Conservation (phyloP, 768 basidiomycete species). For the Gloeostereum incarnatum region DNA sequence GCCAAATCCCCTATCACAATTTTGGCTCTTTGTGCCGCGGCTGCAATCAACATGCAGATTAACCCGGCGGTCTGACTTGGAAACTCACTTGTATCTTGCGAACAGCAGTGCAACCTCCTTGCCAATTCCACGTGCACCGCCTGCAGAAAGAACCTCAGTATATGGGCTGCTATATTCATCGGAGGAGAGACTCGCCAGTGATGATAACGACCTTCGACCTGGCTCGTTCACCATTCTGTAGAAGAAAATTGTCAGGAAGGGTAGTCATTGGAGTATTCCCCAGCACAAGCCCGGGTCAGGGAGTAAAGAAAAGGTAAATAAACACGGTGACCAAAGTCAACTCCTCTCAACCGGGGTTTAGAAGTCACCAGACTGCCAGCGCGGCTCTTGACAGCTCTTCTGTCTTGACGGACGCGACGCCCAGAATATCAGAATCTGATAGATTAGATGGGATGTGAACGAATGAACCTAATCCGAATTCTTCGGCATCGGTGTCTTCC, state of each 20-base stretch:
- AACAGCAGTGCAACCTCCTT: constrained; percentile 15
- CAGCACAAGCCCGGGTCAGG: no score
- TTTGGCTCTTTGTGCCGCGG: constrained; percentile 15
- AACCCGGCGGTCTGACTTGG: background rate
- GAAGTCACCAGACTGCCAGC: no score
- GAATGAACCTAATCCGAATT: background rate
- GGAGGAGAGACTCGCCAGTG: constrained; percentile 10
- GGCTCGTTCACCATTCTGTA: constrained; percentile 9
- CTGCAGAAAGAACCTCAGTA: constrained; percentile 6
- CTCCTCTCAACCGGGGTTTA: no score
- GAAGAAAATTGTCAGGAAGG: constrained; percentile 15
- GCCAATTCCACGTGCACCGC: constrained; percentile 16
- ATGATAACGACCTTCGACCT: constrained; percentile 17
- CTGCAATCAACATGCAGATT: background rate
- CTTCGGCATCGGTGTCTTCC: no score
- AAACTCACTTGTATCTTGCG: constrained; percentile 8
- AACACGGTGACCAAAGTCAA: no score
- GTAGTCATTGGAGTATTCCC: no score
- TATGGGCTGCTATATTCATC: background rate
- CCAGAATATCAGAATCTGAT: constrained; percentile 4
- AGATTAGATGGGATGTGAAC: background rate
- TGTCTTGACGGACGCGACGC: constrained; percentile 3
- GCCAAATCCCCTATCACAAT: constrained; percentile 20
- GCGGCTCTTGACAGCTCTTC: no score
- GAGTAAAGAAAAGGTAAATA: no score